Conservation (phyloP, 257 asterid species). For the Solanum medicagineum region DNA sequence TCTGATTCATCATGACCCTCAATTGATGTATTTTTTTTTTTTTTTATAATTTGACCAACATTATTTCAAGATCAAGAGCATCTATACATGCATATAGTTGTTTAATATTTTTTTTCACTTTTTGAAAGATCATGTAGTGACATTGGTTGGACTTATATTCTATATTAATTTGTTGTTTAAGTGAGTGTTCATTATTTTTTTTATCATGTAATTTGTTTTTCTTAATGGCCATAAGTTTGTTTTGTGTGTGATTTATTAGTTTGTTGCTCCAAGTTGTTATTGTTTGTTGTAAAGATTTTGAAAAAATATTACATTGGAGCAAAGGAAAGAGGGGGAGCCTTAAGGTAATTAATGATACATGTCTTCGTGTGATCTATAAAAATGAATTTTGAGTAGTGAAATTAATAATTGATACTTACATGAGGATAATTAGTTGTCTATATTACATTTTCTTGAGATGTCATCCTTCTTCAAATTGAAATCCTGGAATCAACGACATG, state of each 20-base stretch:
- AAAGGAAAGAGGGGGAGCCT: not conserved
- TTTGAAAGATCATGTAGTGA: not conserved
- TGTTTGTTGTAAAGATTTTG: not conserved
- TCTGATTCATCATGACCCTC: conserved; percentile 34
- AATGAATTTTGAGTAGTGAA: not conserved
- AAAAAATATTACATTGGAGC: too few species aligned
- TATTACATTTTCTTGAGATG: not conserved
- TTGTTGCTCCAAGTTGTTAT: rapidly evolving
- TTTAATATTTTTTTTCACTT: not conserved
- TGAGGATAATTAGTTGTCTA: not conserved
- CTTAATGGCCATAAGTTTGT: not conserved
- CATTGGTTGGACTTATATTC: not conserved
- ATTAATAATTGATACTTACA: not conserved
- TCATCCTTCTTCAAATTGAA: not conserved
- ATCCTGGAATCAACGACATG: not conserved
- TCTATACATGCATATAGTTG: not conserved
- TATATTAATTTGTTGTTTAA: not conserved
- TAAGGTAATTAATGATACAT: not conserved
- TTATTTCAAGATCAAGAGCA: not conserved
- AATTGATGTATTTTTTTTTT: not conserved
- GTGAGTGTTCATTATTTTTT: not conserved
- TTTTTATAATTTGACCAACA: not conserved
- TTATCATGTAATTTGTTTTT: not conserved
- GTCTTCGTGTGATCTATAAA: not conserved
- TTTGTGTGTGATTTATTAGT: not conserved